These are phyloP conservation scores for Pleochaeta shiraiana DNA, from an alignment of 2,329 filamentous ascomycete species.

Conservation along the genomic window DNA sequence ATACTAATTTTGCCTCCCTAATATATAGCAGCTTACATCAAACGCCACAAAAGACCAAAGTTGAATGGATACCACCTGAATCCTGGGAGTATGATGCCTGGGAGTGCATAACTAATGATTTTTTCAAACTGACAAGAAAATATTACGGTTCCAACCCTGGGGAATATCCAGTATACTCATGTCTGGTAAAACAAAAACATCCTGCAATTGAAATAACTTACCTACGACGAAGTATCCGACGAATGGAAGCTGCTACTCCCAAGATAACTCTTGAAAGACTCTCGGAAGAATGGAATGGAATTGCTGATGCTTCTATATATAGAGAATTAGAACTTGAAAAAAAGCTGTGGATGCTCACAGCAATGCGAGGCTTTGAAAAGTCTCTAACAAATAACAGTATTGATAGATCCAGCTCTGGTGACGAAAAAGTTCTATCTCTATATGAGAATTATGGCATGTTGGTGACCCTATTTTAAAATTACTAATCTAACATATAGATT, in stretches of 20 bases:
- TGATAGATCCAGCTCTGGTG: slow-evolving; percentile 15
- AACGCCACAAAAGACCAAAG: slow-evolving; percentile 4
- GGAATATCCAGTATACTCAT: background rate
- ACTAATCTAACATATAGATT: background rate
- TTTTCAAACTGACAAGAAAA: background rate
- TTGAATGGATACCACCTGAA: slow-evolving; percentile 13
- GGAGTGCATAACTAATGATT: slow-evolving; percentile 6
- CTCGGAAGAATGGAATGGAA: slow-evolving; percentile 27
- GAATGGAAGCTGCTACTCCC: slow-evolving; percentile 31
- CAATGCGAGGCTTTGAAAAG: slow-evolving; percentile 25
- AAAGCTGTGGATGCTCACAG: slow-evolving; percentile 39
- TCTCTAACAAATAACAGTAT: slow-evolving; percentile 8
- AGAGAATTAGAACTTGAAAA: slow-evolving; percentile 31
- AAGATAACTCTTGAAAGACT: slow-evolving; percentile 32
- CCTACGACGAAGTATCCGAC: slow-evolving; percentile 30
- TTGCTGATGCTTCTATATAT: slow-evolving; percentile 26
- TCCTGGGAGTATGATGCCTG: slow-evolving; percentile 12
- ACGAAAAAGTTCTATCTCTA: slow-evolving; percentile 13
- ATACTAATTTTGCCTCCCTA: too few species aligned
- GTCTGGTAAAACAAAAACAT: background rate
- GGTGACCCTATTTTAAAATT: background rate
- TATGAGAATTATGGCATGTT: slow-evolving; percentile 17
- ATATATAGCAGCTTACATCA: background rate
- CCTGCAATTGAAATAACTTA: slow-evolving; percentile 14
- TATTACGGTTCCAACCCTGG: slow-evolving; percentile 2